Base-by-base conservation (phyloP, 495 filamentous ascomycete genomes). In the Pyrenula aspistea region DNA sequence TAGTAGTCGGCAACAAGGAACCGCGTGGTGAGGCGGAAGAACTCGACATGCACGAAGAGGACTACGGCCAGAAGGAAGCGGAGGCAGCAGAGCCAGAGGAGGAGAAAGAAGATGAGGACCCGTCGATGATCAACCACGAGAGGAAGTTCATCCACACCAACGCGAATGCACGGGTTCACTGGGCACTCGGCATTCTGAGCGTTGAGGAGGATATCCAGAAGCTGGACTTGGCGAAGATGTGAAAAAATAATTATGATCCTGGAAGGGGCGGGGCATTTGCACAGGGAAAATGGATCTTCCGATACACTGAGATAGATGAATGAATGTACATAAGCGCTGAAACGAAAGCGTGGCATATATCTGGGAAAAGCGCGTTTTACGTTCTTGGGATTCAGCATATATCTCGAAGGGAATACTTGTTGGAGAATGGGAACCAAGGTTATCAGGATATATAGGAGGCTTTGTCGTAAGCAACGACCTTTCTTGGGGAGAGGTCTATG, bases 141-240 rank as follows among this genome's bases (percentile, higher is more conserved):
- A 60, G 76, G 20, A 68, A 82, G 25, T 80, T 80, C 64, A 67
- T 84, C 55, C 67, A 70, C 2, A 63, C 76, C 24, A 68, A 68
- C 53, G 58, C 68, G 12, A 65, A 61, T 12, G 68, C 71, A 56
- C 68, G 71, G 42, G 62, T 76, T 36, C 73, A 73, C 61, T 82
- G 77, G 74, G 83, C 82, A 12, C 76, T 83, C 74, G 83, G 83
- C 3, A 61, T 84, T 47, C 60, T 84, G 65, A 75, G 73, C 20
- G 68, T 76, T 56, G 81, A 84, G 55, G 77, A 78, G 53, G 79
- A 83, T 68, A 70, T 83, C 60, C 61, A 68, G 49, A 65, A 67
- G 54, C 59, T 77, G 61, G 71, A 71, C 53, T 25, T 76, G 22
- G 64, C 25, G 3, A 24, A 23, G 24, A 51, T 3, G 31, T 24